phyloP scores from a whole-genome alignment of 305 asterid genomes.

The Fraxinus baroniana region DNA sequence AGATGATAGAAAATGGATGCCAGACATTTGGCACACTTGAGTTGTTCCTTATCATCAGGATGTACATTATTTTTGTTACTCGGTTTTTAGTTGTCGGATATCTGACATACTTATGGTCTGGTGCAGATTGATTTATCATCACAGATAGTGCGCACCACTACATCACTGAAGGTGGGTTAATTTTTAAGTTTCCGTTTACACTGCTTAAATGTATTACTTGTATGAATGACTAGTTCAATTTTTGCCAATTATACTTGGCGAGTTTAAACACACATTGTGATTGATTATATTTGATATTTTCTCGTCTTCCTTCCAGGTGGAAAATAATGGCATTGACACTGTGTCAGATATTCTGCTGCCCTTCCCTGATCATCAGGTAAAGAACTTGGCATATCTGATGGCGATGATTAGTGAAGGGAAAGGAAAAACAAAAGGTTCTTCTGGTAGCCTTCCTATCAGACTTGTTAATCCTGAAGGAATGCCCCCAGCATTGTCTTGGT shows the following conservation, averaged over 20 bases:
- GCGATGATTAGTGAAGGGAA: constrained; percentile 57
- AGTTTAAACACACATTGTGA: neutral
- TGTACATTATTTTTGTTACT: constrained; percentile 1
- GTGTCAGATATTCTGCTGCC: constrained; percentile 64
- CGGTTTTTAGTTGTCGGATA: constrained; percentile 7
- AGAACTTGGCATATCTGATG: constrained; percentile 58
- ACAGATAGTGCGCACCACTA: constrained; percentile 55
- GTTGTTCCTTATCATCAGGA: neutral
- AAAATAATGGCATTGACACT: constrained; percentile 56
- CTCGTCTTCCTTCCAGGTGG: constrained; percentile 49
- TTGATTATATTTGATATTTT: constrained; percentile 19
- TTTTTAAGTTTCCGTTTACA: neutral
- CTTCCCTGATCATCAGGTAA: constrained; percentile 62
- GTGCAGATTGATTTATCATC: constrained; percentile 93
- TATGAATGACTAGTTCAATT: neutral
- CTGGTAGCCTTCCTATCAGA: constrained; percentile 50
- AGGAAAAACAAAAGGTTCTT: constrained; percentile 60
- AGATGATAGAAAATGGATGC: neutral
- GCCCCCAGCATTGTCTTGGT: constrained; percentile 71
- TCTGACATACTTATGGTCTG: constrained; percentile 25
- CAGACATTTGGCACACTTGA: neutral
- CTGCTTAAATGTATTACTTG: neutral
- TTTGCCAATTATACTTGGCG: neutral
- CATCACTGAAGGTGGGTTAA: constrained; percentile 61
- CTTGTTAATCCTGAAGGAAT: constrained; percentile 52